Evolutionary conservation across 305 asterid species (phyloP), one percentile per base, ranked within the genome.

Genomic region (Fraxinus xanthoxyloides): DNA sequence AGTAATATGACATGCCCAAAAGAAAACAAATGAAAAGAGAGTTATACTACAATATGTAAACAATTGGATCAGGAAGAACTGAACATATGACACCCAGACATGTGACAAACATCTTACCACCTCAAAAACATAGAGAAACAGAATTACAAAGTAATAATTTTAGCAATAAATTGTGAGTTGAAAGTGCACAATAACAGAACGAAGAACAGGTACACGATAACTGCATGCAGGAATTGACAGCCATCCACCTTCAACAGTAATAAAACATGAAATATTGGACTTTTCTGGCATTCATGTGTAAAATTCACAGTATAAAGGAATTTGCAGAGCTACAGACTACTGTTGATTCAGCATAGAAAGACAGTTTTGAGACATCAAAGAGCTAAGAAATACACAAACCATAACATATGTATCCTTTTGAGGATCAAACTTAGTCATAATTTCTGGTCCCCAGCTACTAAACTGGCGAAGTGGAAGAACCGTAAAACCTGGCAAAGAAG

Each of bases 391-490:
- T 76, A 79, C 70, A 84, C 93, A 46, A 83, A 95, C 98, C 97
- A 93, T 83, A 80, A 95, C 97, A 78, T 92, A 93, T 78, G 96
- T 94, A 81, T 93, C 99, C 91, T 91, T 94, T 79, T 93, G 91
- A 75, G 97, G 88, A 77, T 95, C 95, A 79, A 93, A 89, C 86
- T 88, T 92, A 2, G 92, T 84, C 43, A 88, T 61, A 85, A 94
- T 89, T 89, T 89, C 95, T 43, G 98, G 97, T 76, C 93, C 99
- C 99, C 99, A 95, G 77, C 80, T 85, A 87, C 96, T 97, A 87
- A 95, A 94, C 84, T 94, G 92, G 76, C 94, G 93, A 87, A 95
- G 98, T 26, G 99, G 96, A 85, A 95, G 92, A 89, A 95, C 93
- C 85, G 92, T 77, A 89, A 94, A 95, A 76, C 92, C 93, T 35